A percentile compares a stretch with the other conserved stretches of the same genome.
phyloP scores from a whole-genome alignment of 2,329 filamentous ascomycete species.

The Fusarium pseudograminearum region DNA sequence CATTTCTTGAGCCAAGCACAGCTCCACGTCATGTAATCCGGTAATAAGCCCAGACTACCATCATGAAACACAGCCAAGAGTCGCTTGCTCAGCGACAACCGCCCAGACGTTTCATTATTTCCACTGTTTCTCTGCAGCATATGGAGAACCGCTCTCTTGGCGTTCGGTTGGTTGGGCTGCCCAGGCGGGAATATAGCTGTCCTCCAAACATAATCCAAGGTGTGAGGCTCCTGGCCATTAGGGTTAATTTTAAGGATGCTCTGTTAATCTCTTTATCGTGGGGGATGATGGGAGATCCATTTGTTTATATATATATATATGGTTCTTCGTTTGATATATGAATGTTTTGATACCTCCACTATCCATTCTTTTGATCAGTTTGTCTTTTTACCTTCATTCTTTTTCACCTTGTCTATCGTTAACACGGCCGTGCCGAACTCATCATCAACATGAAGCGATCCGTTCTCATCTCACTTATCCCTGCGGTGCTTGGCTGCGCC shows the following conservation, averaged over 20 bases:
- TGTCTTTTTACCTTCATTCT: conserved; percentile 8
- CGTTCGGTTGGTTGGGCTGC: conserved; percentile 9
- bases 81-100: conserved; percentile 8
- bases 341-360: conserved; percentile 2
- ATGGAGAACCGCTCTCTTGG: conserved; percentile 17
- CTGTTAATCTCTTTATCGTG: neutral
- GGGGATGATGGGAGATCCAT: neutral
- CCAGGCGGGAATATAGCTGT: conserved; percentile 39
- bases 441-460: conserved; percentile 40
- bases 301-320: conserved; percentile 22
- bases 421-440: conserved; percentile 34
- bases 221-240: conserved; percentile 6
- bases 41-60: neutral
- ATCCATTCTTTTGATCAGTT: conserved; percentile 12
- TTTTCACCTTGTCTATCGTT: conserved; percentile 24
- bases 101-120: conserved; percentile 32
- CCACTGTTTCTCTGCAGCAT: conserved; percentile 6
- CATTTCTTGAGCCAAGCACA: neutral
- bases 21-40: conserved; percentile 7
- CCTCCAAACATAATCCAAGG: conserved; percentile 37
- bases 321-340: neutral
- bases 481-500: conserved; percentile 41
- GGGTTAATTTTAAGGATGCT: conserved; percentile 29
- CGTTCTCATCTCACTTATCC: conserved; percentile 41
- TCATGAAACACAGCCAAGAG: conserved; percentile 27